A percentile compares a stretch with the other conserved stretches of the same genome.
phyloP scores from a whole-genome alignment of 2,329 filamentous ascomycete genomes.

The Acarospora socialis region DNA sequence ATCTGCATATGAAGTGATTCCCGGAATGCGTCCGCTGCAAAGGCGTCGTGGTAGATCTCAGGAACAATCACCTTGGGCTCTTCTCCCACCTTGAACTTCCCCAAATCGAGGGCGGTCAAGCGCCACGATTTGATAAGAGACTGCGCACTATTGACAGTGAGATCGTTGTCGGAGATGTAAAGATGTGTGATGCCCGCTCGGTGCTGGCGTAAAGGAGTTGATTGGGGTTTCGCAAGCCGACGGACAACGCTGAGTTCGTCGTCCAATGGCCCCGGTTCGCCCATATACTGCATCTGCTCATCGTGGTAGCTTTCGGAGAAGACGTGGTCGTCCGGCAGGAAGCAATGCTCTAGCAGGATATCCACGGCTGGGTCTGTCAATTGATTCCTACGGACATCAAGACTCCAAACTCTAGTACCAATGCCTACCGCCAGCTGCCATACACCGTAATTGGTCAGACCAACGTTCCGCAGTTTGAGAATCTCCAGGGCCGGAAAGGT shows the following conservation, averaged over 20 bases:
- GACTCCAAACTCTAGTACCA: slow-evolving; percentile 36
- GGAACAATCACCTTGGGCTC: no score
- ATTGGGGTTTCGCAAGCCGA: slow-evolving; percentile 30
- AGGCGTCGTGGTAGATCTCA: no score
- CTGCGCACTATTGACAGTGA: slow-evolving; percentile 42
- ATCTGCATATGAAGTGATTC: no score
- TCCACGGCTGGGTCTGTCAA: slow-evolving; percentile 42
- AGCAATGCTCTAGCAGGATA: slow-evolving; percentile 37
- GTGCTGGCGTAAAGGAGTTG: slow-evolving; percentile 34
- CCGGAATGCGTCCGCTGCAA: no score
- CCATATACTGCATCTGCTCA: neutral
- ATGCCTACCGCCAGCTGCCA: slow-evolving; percentile 39
- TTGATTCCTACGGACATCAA: slow-evolving; percentile 43
- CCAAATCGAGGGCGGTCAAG: slow-evolving; percentile 43
- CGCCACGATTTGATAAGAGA: slow-evolving; percentile 37
- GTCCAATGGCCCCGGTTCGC: neutral
- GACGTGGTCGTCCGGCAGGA: slow-evolving; percentile 20
- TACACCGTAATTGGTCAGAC: slow-evolving; percentile 39
- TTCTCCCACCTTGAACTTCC: no score
- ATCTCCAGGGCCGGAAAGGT: slow-evolving; percentile 39
- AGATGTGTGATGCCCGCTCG: slow-evolving; percentile 45
- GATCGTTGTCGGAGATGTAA: slow-evolving; percentile 40
- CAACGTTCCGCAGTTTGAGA: slow-evolving; percentile 40
- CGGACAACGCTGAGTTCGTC: slow-evolving; percentile 1
- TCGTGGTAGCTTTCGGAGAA: slow-evolving; percentile 9